A percentile compares a stretch with the other conserved stretches of the same genome.
phyloP scores from a whole-genome alignment of 805 yeast species.

The Sporopachydermia lactativora region DNA sequence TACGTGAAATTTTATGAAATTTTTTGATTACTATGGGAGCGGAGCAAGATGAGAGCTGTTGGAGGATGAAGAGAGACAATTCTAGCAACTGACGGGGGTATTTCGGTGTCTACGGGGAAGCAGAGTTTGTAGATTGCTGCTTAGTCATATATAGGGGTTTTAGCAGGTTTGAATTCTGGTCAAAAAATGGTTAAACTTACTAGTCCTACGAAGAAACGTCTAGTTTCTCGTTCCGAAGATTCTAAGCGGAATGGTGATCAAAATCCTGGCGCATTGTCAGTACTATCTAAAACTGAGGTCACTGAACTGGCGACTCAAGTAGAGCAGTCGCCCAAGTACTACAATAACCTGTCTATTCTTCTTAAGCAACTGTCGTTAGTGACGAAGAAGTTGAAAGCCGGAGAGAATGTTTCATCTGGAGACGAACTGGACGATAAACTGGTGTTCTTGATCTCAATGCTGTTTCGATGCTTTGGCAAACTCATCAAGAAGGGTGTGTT shows the following conservation, averaged over 20 bases:
- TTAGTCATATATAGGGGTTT: too few relatives aligned
- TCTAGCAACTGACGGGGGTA: too few relatives aligned
- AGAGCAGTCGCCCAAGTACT: constrained; percentile 30
- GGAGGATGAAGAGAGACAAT: constrained; percentile 4
- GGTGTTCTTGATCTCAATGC: constrained; percentile 22
- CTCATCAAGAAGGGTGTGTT: constrained; percentile 30
- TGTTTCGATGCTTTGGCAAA: constrained; percentile 34
- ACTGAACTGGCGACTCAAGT: constrained; percentile 18
- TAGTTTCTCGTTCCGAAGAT: too few relatives aligned
- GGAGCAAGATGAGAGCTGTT: background rate
- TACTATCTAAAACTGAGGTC: constrained; percentile 10
- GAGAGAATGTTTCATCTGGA: constrained; percentile 8
- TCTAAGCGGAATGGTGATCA: too few relatives aligned
- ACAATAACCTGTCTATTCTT: constrained; percentile 39
- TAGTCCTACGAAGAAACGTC: too few relatives aligned
- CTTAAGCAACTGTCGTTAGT: constrained; percentile 24
- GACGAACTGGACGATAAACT: constrained; percentile 17
- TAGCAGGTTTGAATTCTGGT: too few relatives aligned
- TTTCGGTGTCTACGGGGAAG: too few relatives aligned
- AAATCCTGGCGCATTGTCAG: too few relatives aligned
- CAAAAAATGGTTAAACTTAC: too few relatives aligned
- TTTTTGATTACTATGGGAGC: too few relatives aligned
- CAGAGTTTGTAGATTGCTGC: too few relatives aligned
- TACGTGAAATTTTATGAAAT: too few relatives aligned
- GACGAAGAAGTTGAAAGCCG: constrained; percentile 11